A percentile compares a stretch with the other conserved stretches of the same genome.
Evolutionary conservation across 2,329 filamentous ascomycete genomes (phyloP).

Genomic region (Chrysosporium keratinophilum): DNA sequence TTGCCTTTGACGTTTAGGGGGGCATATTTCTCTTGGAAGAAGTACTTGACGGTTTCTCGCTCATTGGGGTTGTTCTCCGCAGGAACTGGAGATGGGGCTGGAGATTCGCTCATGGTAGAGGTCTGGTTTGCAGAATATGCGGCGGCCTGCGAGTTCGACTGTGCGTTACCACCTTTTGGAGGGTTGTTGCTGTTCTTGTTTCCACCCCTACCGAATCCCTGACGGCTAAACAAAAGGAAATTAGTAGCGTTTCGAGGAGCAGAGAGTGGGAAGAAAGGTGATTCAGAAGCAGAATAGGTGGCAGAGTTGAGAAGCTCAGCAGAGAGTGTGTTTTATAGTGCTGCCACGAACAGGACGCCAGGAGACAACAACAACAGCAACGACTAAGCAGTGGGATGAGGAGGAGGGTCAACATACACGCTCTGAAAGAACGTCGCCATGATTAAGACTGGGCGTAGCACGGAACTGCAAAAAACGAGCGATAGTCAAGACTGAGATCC

Average conservation of each 20-base stretch:
- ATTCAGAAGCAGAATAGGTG: background rate
- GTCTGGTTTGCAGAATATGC: conserved; percentile 10
- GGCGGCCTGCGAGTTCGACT: background rate
- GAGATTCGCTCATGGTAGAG: conserved; percentile 26
- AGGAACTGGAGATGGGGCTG: conserved; percentile 29
- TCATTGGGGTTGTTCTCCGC: conserved; percentile 30
- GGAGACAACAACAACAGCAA: background rate
- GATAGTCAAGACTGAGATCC: background rate
- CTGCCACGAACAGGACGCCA: background rate
- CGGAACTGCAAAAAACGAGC: background rate
- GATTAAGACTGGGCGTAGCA: conserved; percentile 10
- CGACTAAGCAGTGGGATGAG: conserved; percentile 19
- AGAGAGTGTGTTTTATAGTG: background rate
- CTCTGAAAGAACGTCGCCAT: conserved; percentile 44
- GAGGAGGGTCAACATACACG: conserved; percentile 34
- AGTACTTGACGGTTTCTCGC: conserved; percentile 40
- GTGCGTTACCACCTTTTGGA: background rate
- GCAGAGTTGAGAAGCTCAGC: background rate
- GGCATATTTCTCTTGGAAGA: conserved; percentile 47
- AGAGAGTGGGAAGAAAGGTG: background rate
- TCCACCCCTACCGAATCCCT: conserved; percentile 40
- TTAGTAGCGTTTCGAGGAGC: background rate
- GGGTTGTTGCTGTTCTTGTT: conserved; percentile 30
- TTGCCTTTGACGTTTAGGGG: conserved; percentile 93
- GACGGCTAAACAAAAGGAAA: conserved; percentile 30